These are phyloP conservation scores for Lathyrus oleraceus DNA, from an alignment of 306 rosid species.

Conservation along the genomic window DNA sequence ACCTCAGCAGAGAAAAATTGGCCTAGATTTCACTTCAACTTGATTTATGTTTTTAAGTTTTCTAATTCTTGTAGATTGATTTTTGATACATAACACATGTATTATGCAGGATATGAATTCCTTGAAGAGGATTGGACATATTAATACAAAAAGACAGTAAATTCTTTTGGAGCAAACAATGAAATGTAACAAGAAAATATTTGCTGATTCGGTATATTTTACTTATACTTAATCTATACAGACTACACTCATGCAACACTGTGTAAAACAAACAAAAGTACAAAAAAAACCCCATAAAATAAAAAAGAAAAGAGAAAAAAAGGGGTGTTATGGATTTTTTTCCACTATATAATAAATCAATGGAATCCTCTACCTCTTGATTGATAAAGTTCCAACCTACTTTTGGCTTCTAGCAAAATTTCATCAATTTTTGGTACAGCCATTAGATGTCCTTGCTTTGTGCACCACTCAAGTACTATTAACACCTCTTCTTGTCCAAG, in stretches of 20 bases:
- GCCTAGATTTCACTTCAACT: too few species aligned
- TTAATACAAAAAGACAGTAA: constrained; percentile 1
- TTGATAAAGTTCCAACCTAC: constrained; percentile 79
- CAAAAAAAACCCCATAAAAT: not conserved
- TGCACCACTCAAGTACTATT: constrained; percentile 72
- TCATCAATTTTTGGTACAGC: constrained; percentile 42
- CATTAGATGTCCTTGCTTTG: constrained; percentile 54
- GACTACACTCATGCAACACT: constrained; percentile 20
- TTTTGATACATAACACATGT: too few species aligned
- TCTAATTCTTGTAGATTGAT: too few species aligned
- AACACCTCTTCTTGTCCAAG: constrained; percentile 80
- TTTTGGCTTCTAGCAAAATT: constrained; percentile 67
- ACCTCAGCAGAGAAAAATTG: too few species aligned
- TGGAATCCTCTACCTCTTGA: constrained; percentile 79
- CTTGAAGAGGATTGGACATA: too few species aligned
- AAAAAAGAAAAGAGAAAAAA: not conserved
- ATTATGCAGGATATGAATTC: too few species aligned
- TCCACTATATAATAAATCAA: constrained; percentile 33
- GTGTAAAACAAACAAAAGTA: constrained; percentile 2
- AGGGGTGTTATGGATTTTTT: not conserved
- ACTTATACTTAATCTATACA: constrained; percentile 11
- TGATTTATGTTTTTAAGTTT: too few species aligned
- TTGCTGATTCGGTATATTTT: not conserved
- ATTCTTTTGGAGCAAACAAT: not conserved
- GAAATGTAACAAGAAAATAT: constrained; percentile 14